Evolutionary conservation across 108 stramenopile species (phyloP).

Genomic region (Nannochloropsis oceanica): DNA sequence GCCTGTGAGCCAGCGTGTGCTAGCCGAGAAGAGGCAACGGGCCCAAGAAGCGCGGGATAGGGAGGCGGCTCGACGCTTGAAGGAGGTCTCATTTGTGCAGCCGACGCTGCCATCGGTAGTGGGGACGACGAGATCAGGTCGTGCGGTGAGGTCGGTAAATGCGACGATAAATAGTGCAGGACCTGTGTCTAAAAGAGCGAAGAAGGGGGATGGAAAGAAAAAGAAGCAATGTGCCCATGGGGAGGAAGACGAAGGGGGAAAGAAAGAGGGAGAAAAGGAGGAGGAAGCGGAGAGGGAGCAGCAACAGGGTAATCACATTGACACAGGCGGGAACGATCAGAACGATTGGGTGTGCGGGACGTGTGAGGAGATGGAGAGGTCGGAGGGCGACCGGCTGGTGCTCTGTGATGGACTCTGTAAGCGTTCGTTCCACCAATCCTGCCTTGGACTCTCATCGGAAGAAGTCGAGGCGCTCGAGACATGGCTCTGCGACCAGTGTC

Average conservation of each 20-base stretch:
- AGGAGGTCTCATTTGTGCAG: background rate
- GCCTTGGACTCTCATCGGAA: conserved; percentile 8
- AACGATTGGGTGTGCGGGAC: conserved; percentile 19
- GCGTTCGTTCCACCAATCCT: conserved; percentile 23
- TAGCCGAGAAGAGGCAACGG: background rate
- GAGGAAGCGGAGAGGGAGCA: background rate
- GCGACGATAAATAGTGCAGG: background rate
- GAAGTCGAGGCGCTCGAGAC: background rate
- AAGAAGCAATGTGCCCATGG: background rate
- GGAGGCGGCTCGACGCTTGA: background rate
- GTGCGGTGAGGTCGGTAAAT: background rate
- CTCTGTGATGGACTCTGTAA: conserved; percentile 21
- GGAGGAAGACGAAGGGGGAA: background rate
- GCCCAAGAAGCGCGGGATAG: background rate
- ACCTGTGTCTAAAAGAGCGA: background rate
- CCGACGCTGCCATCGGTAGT: background rate
- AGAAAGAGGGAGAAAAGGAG: background rate
- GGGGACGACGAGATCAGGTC: background rate
- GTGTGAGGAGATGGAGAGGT: conserved; percentile 9
- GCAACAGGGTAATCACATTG: background rate
- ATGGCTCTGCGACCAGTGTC: conserved; percentile 26
- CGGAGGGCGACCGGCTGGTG: conserved; percentile 2
- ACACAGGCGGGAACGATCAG: background rate
- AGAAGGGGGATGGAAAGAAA: background rate
- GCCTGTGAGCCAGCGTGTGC: background rate